Evolutionary conservation across 768 basidiomycete genomes (phyloP).

Genomic region (Leucosporidium yakuticum): DNA sequence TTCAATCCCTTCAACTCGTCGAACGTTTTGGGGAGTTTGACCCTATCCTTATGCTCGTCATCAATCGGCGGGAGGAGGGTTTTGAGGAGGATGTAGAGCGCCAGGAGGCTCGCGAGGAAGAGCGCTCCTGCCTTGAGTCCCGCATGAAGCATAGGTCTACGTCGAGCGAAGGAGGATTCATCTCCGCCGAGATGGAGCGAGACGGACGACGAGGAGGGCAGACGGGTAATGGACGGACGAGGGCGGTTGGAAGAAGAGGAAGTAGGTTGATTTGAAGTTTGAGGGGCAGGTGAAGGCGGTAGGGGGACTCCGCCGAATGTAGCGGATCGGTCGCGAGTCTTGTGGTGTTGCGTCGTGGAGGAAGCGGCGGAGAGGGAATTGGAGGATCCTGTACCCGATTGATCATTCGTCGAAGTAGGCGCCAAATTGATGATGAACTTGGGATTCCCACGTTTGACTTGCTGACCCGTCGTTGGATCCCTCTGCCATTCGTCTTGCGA

Average conservation of each 20-base stretch:
- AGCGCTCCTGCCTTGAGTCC: constrained; percentile 75
- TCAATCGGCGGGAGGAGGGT: constrained; percentile 45
- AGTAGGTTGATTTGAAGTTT: background rate
- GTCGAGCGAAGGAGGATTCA: constrained; percentile 15
- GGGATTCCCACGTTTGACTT: too few relatives aligned
- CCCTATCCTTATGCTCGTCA: constrained; percentile 66
- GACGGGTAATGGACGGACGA: background rate
- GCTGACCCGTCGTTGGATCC: too few relatives aligned
- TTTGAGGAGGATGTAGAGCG: constrained; percentile 74
- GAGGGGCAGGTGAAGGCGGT: constrained; percentile 5
- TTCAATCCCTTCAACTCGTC: constrained; percentile 77
- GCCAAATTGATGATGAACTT: too few relatives aligned
- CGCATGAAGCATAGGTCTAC: constrained; percentile 63
- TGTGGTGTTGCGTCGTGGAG: background rate
- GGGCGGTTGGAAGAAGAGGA: background rate
- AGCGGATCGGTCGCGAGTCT: constrained; percentile 6
- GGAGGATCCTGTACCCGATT: too few relatives aligned
- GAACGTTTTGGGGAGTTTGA: constrained; percentile 84
- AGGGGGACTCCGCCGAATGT: constrained; percentile 24
- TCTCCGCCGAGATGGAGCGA: constrained; percentile 7
- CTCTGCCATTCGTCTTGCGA: too few relatives aligned
- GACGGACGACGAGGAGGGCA: background rate
- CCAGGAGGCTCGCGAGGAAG: constrained; percentile 61
- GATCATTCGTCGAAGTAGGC: too few relatives aligned
- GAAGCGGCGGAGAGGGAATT: background rate